A percentile compares a stretch with the other conserved stretches of the same genome.
These are phyloP conservation scores for Ensete ventricosum DNA, from an alignment of 176 grass and related monocot species.

Conservation along the genomic window DNA sequence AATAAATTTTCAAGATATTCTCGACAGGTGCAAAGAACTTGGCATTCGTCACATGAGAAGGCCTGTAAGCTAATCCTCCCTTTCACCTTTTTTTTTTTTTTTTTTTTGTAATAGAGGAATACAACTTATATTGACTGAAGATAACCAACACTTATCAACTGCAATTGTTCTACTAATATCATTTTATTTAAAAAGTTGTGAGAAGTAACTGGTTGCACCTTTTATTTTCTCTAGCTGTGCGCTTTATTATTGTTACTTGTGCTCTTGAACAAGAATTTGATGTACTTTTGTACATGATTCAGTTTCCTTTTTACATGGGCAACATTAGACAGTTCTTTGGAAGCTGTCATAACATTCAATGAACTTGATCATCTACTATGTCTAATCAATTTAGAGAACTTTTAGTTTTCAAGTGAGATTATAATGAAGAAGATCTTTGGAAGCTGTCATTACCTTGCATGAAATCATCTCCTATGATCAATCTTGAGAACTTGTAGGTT, in stretches of 20 bases:
- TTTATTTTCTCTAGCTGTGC: neutral
- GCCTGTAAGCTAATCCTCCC: slow-evolving; percentile 43
- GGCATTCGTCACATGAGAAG: slow-evolving; percentile 62
- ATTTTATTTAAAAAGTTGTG: neutral
- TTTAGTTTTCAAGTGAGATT: too few relatives aligned
- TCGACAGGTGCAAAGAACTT: slow-evolving; percentile 60
- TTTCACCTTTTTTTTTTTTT: neutral
- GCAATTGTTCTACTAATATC: neutral
- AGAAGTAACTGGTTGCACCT: neutral
- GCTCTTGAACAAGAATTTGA: neutral
- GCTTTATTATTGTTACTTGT: neutral
- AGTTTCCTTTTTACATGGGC: neutral
- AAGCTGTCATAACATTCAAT: too few relatives aligned
- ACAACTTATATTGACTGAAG: neutral
- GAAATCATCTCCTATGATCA: too few relatives aligned
- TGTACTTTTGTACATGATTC: neutral
- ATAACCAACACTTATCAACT: neutral
- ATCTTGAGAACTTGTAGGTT: too few relatives aligned
- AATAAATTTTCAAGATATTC: slow-evolving; percentile 60
- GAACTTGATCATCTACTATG: too few relatives aligned
- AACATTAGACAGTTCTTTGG: too few relatives aligned
- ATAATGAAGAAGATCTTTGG: too few relatives aligned
- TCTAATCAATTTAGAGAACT: too few relatives aligned
- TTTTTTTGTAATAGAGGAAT: neutral
- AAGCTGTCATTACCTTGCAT: too few relatives aligned